These are phyloP conservation scores for Spathaspora sp. DNA, from an alignment of 805 yeast genomes.

Conservation along the genomic window DNA sequence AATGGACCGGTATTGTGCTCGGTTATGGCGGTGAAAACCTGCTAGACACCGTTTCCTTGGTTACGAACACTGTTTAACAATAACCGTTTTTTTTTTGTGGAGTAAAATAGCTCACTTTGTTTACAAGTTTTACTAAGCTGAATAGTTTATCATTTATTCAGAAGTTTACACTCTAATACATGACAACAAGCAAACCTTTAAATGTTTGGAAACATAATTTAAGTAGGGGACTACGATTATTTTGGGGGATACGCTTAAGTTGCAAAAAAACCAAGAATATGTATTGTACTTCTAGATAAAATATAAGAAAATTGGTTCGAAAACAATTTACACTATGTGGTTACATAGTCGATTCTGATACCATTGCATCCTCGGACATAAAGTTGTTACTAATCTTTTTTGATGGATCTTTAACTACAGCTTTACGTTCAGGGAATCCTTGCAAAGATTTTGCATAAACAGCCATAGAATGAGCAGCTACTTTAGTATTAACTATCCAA, in stretches of 20 bases:
- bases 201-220: neutral
- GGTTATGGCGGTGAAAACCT: too few species aligned
- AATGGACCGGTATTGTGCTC: too few species aligned
- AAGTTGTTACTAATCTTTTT: slow-evolving; percentile 12
- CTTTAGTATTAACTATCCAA: slow-evolving; percentile 75
- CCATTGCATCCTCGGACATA: slow-evolving; percentile 26
- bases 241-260: too few species aligned
- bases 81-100: too few species aligned
- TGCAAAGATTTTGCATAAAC: slow-evolving; percentile 73
- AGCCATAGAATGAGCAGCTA: slow-evolving; percentile 92
- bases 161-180: slow-evolving; percentile 1
- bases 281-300: too few species aligned
- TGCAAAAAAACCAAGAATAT: too few species aligned
- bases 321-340: neutral
- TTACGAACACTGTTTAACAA: too few species aligned
- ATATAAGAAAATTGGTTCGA: too few species aligned
- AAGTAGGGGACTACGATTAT: neutral
- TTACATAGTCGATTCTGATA: slow-evolving; percentile 11
- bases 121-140: too few species aligned
- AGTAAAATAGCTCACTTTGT: too few species aligned
- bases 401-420: slow-evolving; percentile 2
- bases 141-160: slow-evolving; percentile 42
- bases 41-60: too few species aligned
- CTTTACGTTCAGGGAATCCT: slow-evolving; percentile 71
- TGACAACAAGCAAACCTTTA: neutral